phyloP scores from a whole-genome alignment of 345 rosid genomes.

The Bruguiera parviflora region DNA sequence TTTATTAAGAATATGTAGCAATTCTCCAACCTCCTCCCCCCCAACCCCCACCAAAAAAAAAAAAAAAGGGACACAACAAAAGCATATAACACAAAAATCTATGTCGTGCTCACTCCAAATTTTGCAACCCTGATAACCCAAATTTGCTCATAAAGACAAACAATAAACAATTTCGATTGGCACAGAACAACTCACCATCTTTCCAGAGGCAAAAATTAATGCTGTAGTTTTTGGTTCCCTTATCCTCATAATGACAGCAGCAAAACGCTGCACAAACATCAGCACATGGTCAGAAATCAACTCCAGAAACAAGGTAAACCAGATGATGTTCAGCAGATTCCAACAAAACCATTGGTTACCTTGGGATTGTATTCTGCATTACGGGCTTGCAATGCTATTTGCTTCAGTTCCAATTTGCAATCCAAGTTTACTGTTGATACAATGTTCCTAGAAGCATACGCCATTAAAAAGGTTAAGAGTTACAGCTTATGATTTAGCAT shows the following conservation, averaged over 20 bases:
- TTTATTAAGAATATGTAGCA: background rate
- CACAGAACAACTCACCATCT: conserved; percentile 49
- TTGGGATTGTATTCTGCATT: conserved; percentile 72
- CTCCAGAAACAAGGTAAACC: background rate
- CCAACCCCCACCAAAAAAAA: too few relatives aligned
- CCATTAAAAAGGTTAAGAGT: background rate
- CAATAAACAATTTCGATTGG: background rate
- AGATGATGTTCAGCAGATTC: background rate
- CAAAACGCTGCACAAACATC: conserved; percentile 52
- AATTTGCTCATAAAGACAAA: too few relatives aligned
- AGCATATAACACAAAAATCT: too few relatives aligned
- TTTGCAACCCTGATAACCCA: too few relatives aligned
- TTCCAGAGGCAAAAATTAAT: conserved; percentile 80
- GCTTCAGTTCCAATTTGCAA: conserved; percentile 70
- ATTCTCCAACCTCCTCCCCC: too few relatives aligned
- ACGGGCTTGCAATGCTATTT: conserved; percentile 59
- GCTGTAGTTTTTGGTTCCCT: conserved; percentile 87
- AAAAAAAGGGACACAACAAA: too few relatives aligned
- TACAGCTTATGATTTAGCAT: too few relatives aligned
- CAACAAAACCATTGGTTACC: conserved; percentile 14
- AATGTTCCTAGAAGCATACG: conserved; percentile 42
- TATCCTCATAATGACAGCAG: conserved; percentile 87
- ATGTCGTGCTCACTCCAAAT: too few relatives aligned
- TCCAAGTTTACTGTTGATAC: conserved; percentile 69
- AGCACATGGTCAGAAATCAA: background rate